Base-by-base conservation (phyloP, 2,329 filamentous ascomycete genomes). In the Chaetothyriales sp. region DNA sequence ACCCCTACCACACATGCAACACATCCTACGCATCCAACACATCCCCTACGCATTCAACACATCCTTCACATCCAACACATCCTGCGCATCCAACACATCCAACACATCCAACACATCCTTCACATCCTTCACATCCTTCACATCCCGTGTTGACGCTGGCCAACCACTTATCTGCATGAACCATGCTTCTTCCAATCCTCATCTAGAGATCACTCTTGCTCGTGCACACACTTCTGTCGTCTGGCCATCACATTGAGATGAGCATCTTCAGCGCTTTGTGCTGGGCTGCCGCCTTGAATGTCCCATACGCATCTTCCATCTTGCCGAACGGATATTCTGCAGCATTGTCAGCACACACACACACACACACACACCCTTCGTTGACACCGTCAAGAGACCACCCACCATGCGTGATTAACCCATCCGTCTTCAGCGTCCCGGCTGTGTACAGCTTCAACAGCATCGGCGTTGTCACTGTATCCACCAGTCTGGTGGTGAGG, bases 401-500 rank as follows among this genome's bases (percentile, higher is more conserved):
- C 69, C 56, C 60, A 72, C 67, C 62, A 56, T 77, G 73, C 1
- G 72, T 76, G 43, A 75, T 70, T 15, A 76, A 61, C 51, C 67
- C 63, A 0, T 63, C 61, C 4, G 71, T 69, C 25, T 73, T 62
- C 9, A 76, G 54, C 46, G 66, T 70, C 8, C 68, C 67, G 0
- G 72, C 63, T 22, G 66, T 58, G 10, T 72, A 69, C 9, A 75
- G 61, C 56, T 71, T 72, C n/a, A 76, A 56, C 13, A 77, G 62
- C 69, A 74, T 74, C 0, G 73, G 72, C 8, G 71, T 73, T 0
- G 73, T 71, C 2, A 66, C 66, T 0, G 72, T 69, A 57, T 77
- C 71, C 3, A 77, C 72, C 1, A 76, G 63, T 10, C 69, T 62
- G 1, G 72, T 76, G 0, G 71, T 75, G 49, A 77, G 55, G 74